Conservation (phyloP, 2,329 filamentous ascomycete species). For the Penicillium sp. region DNA sequence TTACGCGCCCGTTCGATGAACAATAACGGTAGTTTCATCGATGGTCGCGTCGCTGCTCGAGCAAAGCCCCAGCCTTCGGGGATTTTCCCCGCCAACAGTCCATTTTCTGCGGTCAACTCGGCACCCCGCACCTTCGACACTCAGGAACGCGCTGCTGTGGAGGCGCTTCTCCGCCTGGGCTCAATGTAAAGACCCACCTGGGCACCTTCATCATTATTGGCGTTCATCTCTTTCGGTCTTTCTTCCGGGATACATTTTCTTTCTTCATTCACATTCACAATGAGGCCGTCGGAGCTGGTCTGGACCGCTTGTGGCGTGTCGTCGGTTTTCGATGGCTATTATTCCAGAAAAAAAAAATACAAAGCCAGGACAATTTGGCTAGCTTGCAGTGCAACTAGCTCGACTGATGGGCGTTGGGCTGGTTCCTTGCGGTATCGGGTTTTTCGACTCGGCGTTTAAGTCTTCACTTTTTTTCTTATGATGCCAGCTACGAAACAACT, state of each 20-base stretch:
- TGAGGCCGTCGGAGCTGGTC: conserved; percentile 27
- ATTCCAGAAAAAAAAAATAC: conserved; percentile 15
- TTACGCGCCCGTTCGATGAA: conserved; percentile 65
- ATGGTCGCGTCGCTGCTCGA: conserved; percentile 21
- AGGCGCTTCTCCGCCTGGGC: conserved; percentile 49
- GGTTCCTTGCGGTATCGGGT: conserved; percentile 4
- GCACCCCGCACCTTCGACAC: conserved; percentile 38
- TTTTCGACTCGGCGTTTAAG: conserved; percentile 14
- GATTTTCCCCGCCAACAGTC: conserved; percentile 30
- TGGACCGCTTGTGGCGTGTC: conserved; percentile 25
- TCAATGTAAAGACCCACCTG: conserved; percentile 46
- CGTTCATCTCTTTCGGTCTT: conserved; percentile 18
- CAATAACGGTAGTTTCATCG: conserved; percentile 44
- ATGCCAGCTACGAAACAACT: conserved; percentile 6
- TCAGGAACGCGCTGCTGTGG: conserved; percentile 50
- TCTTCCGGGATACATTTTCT: background rate
- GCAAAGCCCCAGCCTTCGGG: conserved; percentile 22
- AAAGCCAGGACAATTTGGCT: conserved; percentile 1
- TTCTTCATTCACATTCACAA: conserved; percentile 10
- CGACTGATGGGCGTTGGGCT: conserved; percentile 8
- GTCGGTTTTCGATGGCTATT: conserved; percentile 9
- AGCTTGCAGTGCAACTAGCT: conserved; percentile 12
- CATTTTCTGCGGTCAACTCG: conserved; percentile 43
- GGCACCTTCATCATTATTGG: conserved; percentile 22
- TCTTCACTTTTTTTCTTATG: conserved; percentile 6